Conservation (phyloP, 345 rosid species). For the Salix exigua region DNA sequence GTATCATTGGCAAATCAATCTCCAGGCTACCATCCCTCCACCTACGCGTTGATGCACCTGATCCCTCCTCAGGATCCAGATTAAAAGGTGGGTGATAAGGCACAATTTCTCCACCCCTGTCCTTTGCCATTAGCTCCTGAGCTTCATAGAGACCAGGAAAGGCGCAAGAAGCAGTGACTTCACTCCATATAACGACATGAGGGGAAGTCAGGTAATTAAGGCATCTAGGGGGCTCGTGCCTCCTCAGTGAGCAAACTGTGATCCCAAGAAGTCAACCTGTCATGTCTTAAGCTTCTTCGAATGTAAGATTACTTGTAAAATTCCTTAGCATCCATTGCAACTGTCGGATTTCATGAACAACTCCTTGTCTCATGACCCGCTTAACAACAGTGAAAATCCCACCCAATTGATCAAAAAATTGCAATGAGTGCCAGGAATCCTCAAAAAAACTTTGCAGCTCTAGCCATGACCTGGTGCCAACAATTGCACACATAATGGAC, state of each 20-base stretch:
- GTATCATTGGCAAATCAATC: slow-evolving; percentile 97
- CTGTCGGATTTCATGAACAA: slow-evolving; percentile 85
- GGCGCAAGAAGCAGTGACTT: slow-evolving; percentile 96
- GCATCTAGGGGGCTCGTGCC: slow-evolving; percentile 98
- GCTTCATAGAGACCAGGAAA: slow-evolving; percentile 98
- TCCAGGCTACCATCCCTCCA: slow-evolving; percentile 99
- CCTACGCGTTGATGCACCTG: slow-evolving; percentile 55
- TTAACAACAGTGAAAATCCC: slow-evolving; percentile 77
- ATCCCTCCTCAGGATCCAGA: slow-evolving; percentile 75
- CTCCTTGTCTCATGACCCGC: slow-evolving; percentile 85
- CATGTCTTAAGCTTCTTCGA: slow-evolving; percentile 97
- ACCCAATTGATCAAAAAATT: slow-evolving; percentile 93
- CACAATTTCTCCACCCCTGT: slow-evolving; percentile 85
- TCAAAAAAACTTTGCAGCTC: slow-evolving; percentile 91
- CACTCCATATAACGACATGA: slow-evolving; percentile 99
- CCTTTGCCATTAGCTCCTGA: slow-evolving; percentile 97
- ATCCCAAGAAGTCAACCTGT: slow-evolving; percentile 92
- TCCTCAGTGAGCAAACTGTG: slow-evolving; percentile 96
- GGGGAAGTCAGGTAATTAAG: slow-evolving; percentile 96
- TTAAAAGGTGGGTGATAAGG: slow-evolving; percentile 97
- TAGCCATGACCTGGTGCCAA: slow-evolving; percentile 95
- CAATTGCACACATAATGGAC: slow-evolving; percentile 76
- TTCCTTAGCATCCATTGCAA: slow-evolving; percentile 84
- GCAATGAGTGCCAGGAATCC: slow-evolving; percentile 69
- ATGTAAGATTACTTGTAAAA: slow-evolving; percentile 90